Conservation (phyloP, 2,329 filamentous ascomycete species). For the Sclerotinia trifoliorum region DNA sequence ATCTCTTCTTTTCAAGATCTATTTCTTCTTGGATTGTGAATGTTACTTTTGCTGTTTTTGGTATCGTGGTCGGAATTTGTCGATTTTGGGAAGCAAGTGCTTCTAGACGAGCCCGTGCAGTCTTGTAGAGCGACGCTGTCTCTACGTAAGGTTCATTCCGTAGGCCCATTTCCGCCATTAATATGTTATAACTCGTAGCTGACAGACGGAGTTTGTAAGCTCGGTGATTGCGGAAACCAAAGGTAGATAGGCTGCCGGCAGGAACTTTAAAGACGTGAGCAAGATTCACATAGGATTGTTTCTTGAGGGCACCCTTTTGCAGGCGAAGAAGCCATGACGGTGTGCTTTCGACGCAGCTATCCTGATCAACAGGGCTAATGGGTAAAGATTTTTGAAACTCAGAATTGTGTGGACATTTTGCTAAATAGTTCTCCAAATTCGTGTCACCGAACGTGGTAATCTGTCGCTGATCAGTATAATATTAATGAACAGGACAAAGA, state of each 20-base stretch:
- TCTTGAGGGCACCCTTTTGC: slow-evolving; percentile 25
- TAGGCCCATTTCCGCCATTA: slow-evolving; percentile 22
- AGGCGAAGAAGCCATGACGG: slow-evolving; percentile 24
- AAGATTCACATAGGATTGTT: slow-evolving; percentile 29
- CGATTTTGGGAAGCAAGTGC: slow-evolving; percentile 4
- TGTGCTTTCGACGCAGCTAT: not conserved
- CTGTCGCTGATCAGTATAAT: slow-evolving; percentile 7
- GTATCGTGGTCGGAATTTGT: not conserved
- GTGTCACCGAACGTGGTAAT: slow-evolving; percentile 27
- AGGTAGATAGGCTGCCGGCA: slow-evolving; percentile 13
- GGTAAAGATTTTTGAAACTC: slow-evolving; percentile 23
- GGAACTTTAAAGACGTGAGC: slow-evolving; percentile 27
- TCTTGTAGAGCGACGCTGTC: slow-evolving; percentile 14
- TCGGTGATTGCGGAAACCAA: slow-evolving; percentile 2
- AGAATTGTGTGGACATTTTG: slow-evolving; percentile 8
- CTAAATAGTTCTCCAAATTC: slow-evolving; percentile 22
- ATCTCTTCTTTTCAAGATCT: slow-evolving; percentile 3
- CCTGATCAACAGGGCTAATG: slow-evolving; percentile 22
- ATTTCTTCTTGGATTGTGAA: not conserved
- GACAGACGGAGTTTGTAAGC: slow-evolving; percentile 25
- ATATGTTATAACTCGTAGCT: slow-evolving; percentile 21
- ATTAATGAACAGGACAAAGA: no score
- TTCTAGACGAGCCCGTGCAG: slow-evolving; percentile 15
- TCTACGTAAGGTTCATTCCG: slow-evolving; percentile 20
- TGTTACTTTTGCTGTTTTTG: not conserved